Conservation (phyloP, 805 yeast genomes). For the Jamesozyma lodderae region DNA sequence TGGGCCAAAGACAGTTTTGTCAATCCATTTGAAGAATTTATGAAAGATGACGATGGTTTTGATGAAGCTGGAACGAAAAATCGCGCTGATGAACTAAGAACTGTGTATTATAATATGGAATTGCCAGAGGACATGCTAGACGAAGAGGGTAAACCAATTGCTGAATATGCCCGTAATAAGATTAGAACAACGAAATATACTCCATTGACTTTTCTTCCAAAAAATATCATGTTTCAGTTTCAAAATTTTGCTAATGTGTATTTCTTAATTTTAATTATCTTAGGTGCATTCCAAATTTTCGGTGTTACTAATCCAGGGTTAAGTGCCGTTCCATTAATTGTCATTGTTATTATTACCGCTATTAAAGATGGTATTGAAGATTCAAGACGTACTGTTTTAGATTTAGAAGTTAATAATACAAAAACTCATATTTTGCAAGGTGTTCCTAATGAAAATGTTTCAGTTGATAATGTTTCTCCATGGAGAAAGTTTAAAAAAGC, state of each 20-base stretch:
- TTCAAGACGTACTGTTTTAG: constrained; percentile 61
- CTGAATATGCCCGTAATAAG: constrained; percentile 74
- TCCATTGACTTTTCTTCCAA: constrained; percentile 80
- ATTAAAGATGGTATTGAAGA: constrained; percentile 76
- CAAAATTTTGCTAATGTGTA: constrained; percentile 84
- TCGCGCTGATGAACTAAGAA: constrained; percentile 37
- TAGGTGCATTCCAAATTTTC: constrained; percentile 69
- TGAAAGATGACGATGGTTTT: constrained; percentile 18
- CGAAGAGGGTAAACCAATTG: constrained; percentile 50
- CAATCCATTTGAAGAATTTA: constrained; percentile 27
- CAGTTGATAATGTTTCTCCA: constrained; percentile 50
- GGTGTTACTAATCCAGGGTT: constrained; percentile 76
- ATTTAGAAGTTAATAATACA: constrained; percentile 69
- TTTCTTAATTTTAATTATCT: constrained; percentile 66
- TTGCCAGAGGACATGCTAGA: constrained; percentile 52
- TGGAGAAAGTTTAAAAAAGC: constrained; percentile 67
- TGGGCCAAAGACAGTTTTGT: constrained; percentile 35
- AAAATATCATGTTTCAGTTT: constrained; percentile 72
- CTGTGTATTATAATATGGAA: constrained; percentile 49
- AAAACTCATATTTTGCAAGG: constrained; percentile 55
- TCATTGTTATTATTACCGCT: constrained; percentile 66
- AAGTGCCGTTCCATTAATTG: constrained; percentile 70
- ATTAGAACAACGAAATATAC: constrained; percentile 94
- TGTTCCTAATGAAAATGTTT: constrained; percentile 48
- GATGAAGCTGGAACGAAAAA: constrained; percentile 32